Evolutionary conservation across 2,329 filamentous ascomycete genomes (phyloP), one percentile per base, ranked within the genome.

Genomic region (Reticulascus tulasneorum): DNA sequence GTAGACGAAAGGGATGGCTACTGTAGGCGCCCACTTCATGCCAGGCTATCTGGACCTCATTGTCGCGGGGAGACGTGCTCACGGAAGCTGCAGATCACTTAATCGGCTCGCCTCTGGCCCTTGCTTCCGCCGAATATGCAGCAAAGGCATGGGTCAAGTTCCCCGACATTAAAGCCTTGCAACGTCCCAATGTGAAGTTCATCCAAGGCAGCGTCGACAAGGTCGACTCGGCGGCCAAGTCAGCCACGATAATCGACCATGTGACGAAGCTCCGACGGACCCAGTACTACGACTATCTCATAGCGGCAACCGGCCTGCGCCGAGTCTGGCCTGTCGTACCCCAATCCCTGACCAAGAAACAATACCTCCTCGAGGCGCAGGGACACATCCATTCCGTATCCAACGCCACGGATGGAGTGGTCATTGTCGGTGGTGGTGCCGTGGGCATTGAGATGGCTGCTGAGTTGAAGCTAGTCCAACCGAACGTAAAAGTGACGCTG

Each of bases 1-100:
- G 78, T 86, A 17, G 84, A 90, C 50, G 83, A 89, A 58, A 69
- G 83, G n/a, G 85, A 90, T 65, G 86, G 86, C n/a, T 89, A 79
- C 56, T 89, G 84, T 89, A 66, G 49, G 81, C 61, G 7, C 46
- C 26, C 7, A 13, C 6, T 22, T 24, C 13, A 5, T 18, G 17
- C 17, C 20, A 17, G 12, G 37, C 21, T 37, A 44, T 28, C 13
- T n/a, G n/a, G n/a, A n/a, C n/a, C n/a, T n/a, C n/a, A n/a, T 23
- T 23, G 19, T 24, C 33, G 23, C n/a, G n/a, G n/a, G n/a, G n/a
- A 26, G 15, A 28, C 32, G 22, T 19, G 29, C 38, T 43, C 9
- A 42, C 28, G 29, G 16, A 15, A 16, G 16, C 15, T 28, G 13
- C 40, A 88, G 84, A 79, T 58, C 86, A 91, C 57, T 59, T 86